Conservation (phyloP, 257 asterid species). For the Buddleja alternifolia region DNA sequence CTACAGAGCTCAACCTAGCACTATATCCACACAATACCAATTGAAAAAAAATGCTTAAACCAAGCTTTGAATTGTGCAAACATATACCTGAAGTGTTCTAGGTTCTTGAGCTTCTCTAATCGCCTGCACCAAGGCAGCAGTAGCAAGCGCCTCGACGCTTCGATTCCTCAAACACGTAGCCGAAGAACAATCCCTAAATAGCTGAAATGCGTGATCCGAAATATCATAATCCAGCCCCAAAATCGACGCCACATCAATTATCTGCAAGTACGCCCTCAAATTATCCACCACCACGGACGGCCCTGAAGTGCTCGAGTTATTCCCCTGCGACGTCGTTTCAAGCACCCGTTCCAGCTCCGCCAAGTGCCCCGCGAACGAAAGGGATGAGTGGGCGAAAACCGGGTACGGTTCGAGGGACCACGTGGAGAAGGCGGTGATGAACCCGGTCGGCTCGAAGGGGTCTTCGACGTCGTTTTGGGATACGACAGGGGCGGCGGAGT, state of each 20-base stretch:
- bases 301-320: constrained; percentile 46
- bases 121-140: constrained; percentile 96
- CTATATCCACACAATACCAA: constrained; percentile 6
- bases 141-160: constrained; percentile 96
- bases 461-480: constrained; percentile 56
- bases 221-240: constrained; percentile 81
- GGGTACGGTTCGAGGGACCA: constrained; percentile 97
- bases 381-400: constrained; percentile 68
- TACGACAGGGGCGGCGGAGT: constrained; percentile 47
- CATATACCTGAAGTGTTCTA: constrained; percentile 85
- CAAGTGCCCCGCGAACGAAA: constrained; percentile 87
- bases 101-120: constrained; percentile 98
- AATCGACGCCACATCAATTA: constrained; percentile 92
- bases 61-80: background rate
- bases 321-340: constrained; percentile 69
- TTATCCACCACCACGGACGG: constrained; percentile 88
- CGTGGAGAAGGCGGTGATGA: constrained; percentile 93
- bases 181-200: constrained; percentile 93
- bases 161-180: constrained; percentile 96
- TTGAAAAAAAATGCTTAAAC: background rate
- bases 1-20: background rate
- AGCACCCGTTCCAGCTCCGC: constrained; percentile 95
- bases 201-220: constrained; percentile 96
- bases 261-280: constrained; percentile 93
- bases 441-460: constrained; percentile 90